Evolutionary conservation across 2,329 filamentous ascomycete species (phyloP).

Genomic region (Cryphonectria parasitica): DNA sequence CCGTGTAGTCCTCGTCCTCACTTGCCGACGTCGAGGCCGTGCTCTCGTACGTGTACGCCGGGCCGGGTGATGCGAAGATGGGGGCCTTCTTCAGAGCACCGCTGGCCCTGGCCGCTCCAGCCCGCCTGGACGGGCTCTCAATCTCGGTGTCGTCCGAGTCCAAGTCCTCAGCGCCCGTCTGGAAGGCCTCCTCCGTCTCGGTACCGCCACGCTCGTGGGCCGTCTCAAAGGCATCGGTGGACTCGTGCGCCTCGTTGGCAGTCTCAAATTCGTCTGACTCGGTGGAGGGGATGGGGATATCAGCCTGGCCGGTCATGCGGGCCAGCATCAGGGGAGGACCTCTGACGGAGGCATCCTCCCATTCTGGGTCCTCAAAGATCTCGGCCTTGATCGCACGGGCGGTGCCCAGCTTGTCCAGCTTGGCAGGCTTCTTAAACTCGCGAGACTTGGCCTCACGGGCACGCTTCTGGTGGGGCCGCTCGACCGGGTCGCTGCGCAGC

Average conservation of each 20-base stretch:
- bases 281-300: slow-evolving; percentile 31
- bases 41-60: slow-evolving; percentile 73
- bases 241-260: slow-evolving; percentile 82
- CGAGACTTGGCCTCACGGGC: slow-evolving; percentile 66
- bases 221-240: slow-evolving; percentile 67
- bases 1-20: slow-evolving; percentile 66
- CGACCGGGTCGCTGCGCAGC: slow-evolving; percentile 58
- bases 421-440: slow-evolving; percentile 74
- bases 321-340: slow-evolving; percentile 24
- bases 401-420: slow-evolving; percentile 73
- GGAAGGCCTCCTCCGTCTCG: slow-evolving; percentile 94
- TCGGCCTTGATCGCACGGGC: slow-evolving; percentile 76
- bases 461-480: slow-evolving; percentile 50
- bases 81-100: slow-evolving; percentile 45
- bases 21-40: slow-evolving; percentile 86
- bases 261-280: slow-evolving; percentile 76
- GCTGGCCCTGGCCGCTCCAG: slow-evolving; percentile 36
- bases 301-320: slow-evolving; percentile 21
- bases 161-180: slow-evolving; percentile 83
- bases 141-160: slow-evolving; percentile 85
- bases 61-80: slow-evolving; percentile 49
- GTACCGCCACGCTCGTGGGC: slow-evolving; percentile 75
- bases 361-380: slow-evolving; percentile 81
- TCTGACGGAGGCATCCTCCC: slow-evolving; percentile 69
- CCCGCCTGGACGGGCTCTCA: slow-evolving; percentile 61